Evolutionary conservation across 805 yeast genomes (phyloP).

Genomic region (Candida ortonii): DNA sequence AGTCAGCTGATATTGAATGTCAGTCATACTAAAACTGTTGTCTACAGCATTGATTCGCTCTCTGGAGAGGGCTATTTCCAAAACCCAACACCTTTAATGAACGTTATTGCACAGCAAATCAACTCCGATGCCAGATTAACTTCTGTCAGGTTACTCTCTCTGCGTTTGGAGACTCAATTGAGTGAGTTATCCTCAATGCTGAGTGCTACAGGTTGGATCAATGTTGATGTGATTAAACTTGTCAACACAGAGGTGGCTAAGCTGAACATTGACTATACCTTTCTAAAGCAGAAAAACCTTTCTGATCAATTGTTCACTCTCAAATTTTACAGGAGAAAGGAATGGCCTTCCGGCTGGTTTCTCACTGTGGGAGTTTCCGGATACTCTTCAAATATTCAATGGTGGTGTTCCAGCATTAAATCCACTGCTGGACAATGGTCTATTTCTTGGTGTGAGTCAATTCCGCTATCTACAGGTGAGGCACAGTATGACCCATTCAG

Average conservation of each 20-base stretch:
- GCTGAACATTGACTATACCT: conserved; percentile 34
- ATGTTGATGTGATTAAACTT: conserved; percentile 52
- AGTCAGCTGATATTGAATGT: conserved; percentile 28
- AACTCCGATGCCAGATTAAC: conserved; percentile 28
- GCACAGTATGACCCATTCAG: conserved; percentile 29
- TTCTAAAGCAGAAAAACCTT: conserved; percentile 22
- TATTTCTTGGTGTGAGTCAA: conserved; percentile 46
- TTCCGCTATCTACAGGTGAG: conserved; percentile 16
- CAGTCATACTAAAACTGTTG: conserved; percentile 29
- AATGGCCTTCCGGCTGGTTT: conserved; percentile 60
- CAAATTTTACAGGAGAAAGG: conserved; percentile 43
- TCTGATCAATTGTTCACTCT: conserved; percentile 24
- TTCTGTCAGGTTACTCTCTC: conserved; percentile 37
- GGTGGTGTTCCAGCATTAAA: conserved; percentile 54
- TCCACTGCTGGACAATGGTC: conserved; percentile 53
- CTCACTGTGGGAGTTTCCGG: conserved; percentile 39
- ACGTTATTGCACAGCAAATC: conserved; percentile 31
- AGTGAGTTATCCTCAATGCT: conserved; percentile 55
- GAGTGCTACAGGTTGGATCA: conserved; percentile 66
- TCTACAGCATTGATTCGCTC: conserved; percentile 32
- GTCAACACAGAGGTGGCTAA: conserved; percentile 45
- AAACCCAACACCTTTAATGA: conserved; percentile 42
- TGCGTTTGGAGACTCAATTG: conserved; percentile 48
- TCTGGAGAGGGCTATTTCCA: conserved; percentile 45
- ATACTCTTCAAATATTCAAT: conserved; percentile 36